A percentile compares a stretch with the other conserved stretches of the same genome.
These are phyloP conservation scores for Epicoccum nigrum DNA, from an alignment of 2,329 filamentous ascomycete species.

Conservation along the genomic window DNA sequence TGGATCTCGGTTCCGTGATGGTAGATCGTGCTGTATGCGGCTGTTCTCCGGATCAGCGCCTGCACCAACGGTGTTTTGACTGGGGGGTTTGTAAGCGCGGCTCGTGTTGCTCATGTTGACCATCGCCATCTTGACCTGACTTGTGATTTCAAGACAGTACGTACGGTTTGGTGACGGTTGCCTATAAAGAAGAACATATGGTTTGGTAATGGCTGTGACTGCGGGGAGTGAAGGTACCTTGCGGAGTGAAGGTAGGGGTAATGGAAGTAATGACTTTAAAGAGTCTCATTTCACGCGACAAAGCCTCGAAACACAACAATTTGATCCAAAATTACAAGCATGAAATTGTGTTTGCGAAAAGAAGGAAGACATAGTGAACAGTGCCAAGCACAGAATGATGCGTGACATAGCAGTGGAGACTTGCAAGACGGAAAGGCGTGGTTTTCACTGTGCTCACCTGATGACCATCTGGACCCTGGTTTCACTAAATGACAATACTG, in stretches of 20 bases:
- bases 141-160: background rate
- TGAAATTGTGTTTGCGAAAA: background rate
- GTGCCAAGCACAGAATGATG: conserved; percentile 11
- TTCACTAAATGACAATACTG: background rate
- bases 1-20: conserved; percentile 29
- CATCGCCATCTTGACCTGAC: conserved; percentile 12
- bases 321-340: background rate
- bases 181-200: too few relatives aligned
- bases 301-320: background rate
- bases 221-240: too few relatives aligned
- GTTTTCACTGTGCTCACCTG: conserved; percentile 4
- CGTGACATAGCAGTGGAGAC: background rate
- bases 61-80: conserved; percentile 23
- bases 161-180: too few relatives aligned
- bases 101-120: conserved; percentile 34
- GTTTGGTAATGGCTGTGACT: too few relatives aligned
- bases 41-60: conserved; percentile 7
- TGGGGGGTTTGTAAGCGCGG: conserved; percentile 35
- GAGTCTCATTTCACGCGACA: conserved; percentile 1
- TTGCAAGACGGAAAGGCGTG: background rate
- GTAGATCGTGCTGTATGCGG: conserved; percentile 45
- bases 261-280: too few relatives aligned
- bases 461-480: conserved; percentile 3
- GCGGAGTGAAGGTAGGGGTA: too few relatives aligned
- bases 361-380: background rate